Evolutionary conservation across 2,329 filamentous ascomycete genomes (phyloP).

Genomic region (Parafenestella ontariensis): DNA sequence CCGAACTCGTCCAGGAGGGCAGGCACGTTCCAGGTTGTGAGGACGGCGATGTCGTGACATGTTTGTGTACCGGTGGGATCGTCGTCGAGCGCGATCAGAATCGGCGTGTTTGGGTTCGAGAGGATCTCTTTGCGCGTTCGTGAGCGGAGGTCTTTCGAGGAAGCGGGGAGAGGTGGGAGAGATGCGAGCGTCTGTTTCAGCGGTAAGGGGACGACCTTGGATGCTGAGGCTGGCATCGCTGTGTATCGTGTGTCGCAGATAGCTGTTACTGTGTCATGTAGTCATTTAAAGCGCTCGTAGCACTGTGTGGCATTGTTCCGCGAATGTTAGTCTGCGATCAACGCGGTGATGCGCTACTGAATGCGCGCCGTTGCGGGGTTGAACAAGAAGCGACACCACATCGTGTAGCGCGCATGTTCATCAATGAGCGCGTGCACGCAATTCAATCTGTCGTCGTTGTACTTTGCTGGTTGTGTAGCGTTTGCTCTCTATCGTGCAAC

Average conservation of each 20-base stretch:
- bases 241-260: background rate
- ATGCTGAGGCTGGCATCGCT: background rate
- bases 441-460: too few relatives aligned
- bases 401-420: too few relatives aligned
- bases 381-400: too few relatives aligned
- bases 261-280: too few relatives aligned
- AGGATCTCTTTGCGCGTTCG: slow-evolving; percentile 27
- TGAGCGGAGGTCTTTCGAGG: slow-evolving; percentile 25
- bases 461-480: too few relatives aligned
- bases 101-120: slow-evolving; percentile 26
- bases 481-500: too few relatives aligned
- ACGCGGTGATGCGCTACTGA: too few relatives aligned
- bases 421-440: too few relatives aligned
- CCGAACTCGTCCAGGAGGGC: slow-evolving; percentile 56
- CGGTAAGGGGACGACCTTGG: background rate
- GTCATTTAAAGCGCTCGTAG: too few relatives aligned
- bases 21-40: slow-evolving; percentile 61
- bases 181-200: background rate
- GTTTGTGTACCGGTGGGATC: slow-evolving; percentile 69
- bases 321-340: too few relatives aligned
- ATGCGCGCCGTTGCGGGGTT: too few relatives aligned
- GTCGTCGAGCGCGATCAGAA: slow-evolving; percentile 58
- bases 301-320: too few relatives aligned
- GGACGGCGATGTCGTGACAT: slow-evolving; percentile 64
- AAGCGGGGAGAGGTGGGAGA: slow-evolving; percentile 21